Evolutionary conservation across 1,139 yeast species (phyloP).

Genomic region (Schizosaccharomyces versatilis): DNA sequence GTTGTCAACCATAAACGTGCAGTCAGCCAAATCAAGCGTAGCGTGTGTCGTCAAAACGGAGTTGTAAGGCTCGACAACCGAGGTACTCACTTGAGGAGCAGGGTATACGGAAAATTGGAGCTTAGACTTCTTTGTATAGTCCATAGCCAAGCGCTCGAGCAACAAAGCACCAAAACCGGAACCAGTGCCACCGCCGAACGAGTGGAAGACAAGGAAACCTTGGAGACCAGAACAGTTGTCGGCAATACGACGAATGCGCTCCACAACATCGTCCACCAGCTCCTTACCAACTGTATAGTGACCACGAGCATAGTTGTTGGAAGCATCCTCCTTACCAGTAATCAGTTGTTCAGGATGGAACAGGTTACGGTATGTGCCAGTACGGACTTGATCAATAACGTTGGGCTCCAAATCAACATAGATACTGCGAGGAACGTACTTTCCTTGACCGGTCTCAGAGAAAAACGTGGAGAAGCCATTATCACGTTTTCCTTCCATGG

Average conservation of each 20-base stretch:
- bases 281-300: constrained; percentile 97
- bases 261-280: constrained; percentile 78
- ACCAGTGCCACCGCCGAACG: constrained; percentile 98
- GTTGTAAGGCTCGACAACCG: constrained; percentile 80
- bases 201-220: constrained; percentile 91
- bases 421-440: constrained; percentile 91
- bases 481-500: constrained; percentile 44
- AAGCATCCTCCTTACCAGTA: constrained; percentile 96
- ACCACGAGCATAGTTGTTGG: constrained; percentile 93
- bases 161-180: constrained; percentile 91
- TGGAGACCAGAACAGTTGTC: constrained; percentile 96
- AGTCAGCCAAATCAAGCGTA: constrained; percentile 34
- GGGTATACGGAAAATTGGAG: constrained; percentile 79
- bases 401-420: constrained; percentile 95
- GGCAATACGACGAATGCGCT: constrained; percentile 85
- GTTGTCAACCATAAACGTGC: constrained; percentile 82
- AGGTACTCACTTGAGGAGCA: constrained; percentile 39
- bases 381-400: constrained; percentile 91
- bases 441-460: constrained; percentile 86
- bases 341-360: constrained; percentile 96
- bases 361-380: constrained; percentile 72
- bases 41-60: constrained; percentile 69
- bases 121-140: constrained; percentile 60
- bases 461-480: constrained; percentile 93
- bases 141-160: constrained; percentile 76